Conservation (phyloP, 768 basidiomycete species). For the Pleurotus tuber-regium region DNA sequence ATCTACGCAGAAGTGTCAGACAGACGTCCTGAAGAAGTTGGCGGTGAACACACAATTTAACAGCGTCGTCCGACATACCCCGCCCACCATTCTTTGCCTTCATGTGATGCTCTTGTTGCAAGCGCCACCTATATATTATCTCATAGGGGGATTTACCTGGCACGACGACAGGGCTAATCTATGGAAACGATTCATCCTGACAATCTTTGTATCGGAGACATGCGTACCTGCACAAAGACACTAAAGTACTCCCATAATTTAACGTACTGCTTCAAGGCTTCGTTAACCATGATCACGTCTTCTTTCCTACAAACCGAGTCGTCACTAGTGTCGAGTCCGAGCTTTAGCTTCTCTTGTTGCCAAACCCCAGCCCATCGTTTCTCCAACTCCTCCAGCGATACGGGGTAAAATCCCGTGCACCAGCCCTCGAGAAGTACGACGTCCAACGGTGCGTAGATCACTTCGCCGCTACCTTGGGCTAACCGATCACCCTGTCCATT, state of each 20-base stretch:
- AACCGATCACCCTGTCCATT: conserved; percentile 84
- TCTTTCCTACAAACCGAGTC: conserved; percentile 35
- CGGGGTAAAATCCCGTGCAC: conserved; percentile 86
- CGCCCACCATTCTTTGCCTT: conserved; percentile 78
- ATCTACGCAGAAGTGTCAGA: conserved; percentile 23
- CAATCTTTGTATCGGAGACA: background rate
- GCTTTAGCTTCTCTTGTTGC: conserved; percentile 32
- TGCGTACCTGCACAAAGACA: conserved; percentile 70
- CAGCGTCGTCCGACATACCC: conserved; percentile 81
- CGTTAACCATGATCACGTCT: conserved; percentile 65
- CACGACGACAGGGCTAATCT: background rate
- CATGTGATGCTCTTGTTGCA: conserved; percentile 90
- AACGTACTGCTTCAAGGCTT: conserved; percentile 54
- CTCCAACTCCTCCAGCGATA: conserved; percentile 48
- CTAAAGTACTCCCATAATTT: conserved; percentile 72
- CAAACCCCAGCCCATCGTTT: conserved; percentile 49
- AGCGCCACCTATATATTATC: conserved; percentile 83
- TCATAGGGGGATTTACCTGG: conserved; percentile 24
- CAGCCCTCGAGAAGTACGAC: conserved; percentile 94
- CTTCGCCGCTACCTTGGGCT: conserved; percentile 28
- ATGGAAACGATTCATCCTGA: background rate
- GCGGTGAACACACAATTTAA: conserved; percentile 57
- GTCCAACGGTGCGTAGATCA: conserved; percentile 45
- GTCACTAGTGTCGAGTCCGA: conserved; percentile 30
- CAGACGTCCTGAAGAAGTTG: conserved; percentile 9